Base-by-base conservation (phyloP, 1,284 basidiomycete genomes). In the Phenoliferia sp. region DNA sequence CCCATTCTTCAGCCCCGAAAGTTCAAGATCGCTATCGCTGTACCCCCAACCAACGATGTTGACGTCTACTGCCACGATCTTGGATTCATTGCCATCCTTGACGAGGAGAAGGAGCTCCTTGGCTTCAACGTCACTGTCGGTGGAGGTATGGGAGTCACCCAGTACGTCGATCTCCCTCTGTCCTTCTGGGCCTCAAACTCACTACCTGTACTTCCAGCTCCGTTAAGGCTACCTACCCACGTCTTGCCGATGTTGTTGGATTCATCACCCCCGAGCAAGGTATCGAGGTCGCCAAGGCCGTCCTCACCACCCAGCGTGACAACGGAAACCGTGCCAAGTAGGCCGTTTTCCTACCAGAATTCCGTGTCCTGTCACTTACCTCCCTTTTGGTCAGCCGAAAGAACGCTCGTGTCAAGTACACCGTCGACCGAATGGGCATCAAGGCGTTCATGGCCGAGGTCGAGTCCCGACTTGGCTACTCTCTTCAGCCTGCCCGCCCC, bases 81-180 rank as follows among this genome's bases (percentile, higher is more conserved):
- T 66, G 94, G 94, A 54, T 96, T 95, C 84, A 94, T 96, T 76
- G 92, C 96, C 69, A 83, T 88, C 39, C 84, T 90, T 57, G 93
- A 70, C 63, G 66, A 68, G 32, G 61, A 73, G 65, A 64, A 73
- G 69, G 65, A 78, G 61, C 75, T 81, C 19, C 73, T 76, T 31
- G 80, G 80, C 44, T 81, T 80, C 77, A 81, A 81, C 75, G 73
- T 81, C 50, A 70, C 76, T 6, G 75, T 81, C 22, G 80, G 95
- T 75, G 95, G 95, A 77, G 96, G 95, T 67, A 99, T 99, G 95
- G 95, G 95, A 80, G 95, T 99, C 58, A 98, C 95, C 0, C 94
- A 99, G 67, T 75, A 63, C 28, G 74, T 71, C 16, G 12, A 3
- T 48, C 26, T 39, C 31, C 19, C 22, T 22, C 6, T 29, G 28